phyloP scores from a whole-genome alignment of 2,329 filamentous ascomycete genomes.

The Aureobasidium subglaciale region DNA sequence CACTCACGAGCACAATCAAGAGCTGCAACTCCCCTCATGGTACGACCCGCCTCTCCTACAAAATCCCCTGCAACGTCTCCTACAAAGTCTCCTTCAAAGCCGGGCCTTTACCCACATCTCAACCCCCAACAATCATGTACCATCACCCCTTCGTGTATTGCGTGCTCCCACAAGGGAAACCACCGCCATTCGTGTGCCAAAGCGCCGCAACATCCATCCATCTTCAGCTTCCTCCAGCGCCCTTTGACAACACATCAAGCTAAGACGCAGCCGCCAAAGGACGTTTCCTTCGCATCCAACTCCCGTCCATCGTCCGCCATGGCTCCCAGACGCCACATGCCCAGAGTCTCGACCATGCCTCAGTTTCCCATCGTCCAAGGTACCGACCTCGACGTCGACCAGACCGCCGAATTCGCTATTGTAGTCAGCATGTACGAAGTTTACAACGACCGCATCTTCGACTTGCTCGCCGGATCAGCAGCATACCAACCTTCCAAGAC shows the following conservation, averaged over 20 bases:
- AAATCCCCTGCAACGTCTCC: no score
- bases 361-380: constrained; percentile 67
- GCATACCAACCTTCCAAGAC: constrained; percentile 42
- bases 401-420: constrained; percentile 72
- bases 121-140: constrained; percentile 2
- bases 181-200: neutral
- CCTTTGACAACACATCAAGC: constrained; percentile 5
- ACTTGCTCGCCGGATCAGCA: constrained; percentile 64
- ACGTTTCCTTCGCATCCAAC: constrained; percentile 32
- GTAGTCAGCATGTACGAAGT: constrained; percentile 98
- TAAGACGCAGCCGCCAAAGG: constrained; percentile 16
- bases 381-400: constrained; percentile 59
- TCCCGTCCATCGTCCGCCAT: constrained; percentile 20
- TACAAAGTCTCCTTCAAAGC: constrained; percentile 21
- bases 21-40: constrained; percentile 39
- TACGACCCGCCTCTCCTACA: constrained; percentile 23
- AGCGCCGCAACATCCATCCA: neutral
- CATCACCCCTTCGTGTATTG: constrained; percentile 1
- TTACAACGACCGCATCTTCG: constrained; percentile 96
- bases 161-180: neutral
- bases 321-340: constrained; percentile 51
- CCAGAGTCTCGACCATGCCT: constrained; percentile 64
- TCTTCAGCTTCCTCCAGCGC: constrained; percentile 12
- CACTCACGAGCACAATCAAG: constrained; percentile 28
- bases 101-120: neutral